Base-by-base conservation (phyloP, 129 eudicot species). In the Centaurea solstitialis region DNA sequence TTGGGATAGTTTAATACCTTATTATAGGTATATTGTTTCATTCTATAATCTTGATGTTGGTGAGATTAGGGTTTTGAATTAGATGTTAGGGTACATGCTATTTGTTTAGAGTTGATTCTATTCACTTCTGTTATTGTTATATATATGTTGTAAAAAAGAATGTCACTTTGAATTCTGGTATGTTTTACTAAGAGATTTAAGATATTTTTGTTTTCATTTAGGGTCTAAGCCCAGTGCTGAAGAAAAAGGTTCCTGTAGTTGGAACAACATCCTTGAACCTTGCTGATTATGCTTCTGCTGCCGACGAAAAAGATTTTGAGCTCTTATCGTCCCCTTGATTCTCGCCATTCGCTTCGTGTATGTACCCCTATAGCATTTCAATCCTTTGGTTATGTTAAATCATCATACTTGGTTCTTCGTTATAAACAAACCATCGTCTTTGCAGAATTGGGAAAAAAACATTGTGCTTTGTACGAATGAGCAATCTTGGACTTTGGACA, bases 221-320 rank as follows among this genome's bases (percentile, higher is more conserved):
- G 98, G 91, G 88, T 7, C 43, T 75, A 74, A 89, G 77, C 70
- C 86, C 76, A 78, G 91, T 91, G 72, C 79, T 86, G 20, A 93
- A 89, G 82, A 83, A 83, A 81, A 93, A 93, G 89, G 82, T 73
- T 26, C 65, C 84, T 20, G 45, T 84, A 24, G 73, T 89, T 74
- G 93, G 93, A 75, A 85, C 89, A 13, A 93, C 90, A 33, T 76
- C 78, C 3, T 80, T 91, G 81, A 93, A 91, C 73, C 93, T 93
- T 80, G 93, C 98, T 76, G 97, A 89, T 69, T 89, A 83, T 80
- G 93, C 94, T 75, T 84, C 88, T 39, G 75, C 75, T 64, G 70
- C 77, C 26, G 90, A 87, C 68, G 94, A 88, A 45, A 84, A 89
- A 74, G 87, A 84, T 59, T 79, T 80, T 69, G 90, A 91, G 28